These are phyloP conservation scores for Puccinellia tenuiflora DNA, from an alignment of 176 grass and related monocot species.

Conservation along the genomic window DNA sequence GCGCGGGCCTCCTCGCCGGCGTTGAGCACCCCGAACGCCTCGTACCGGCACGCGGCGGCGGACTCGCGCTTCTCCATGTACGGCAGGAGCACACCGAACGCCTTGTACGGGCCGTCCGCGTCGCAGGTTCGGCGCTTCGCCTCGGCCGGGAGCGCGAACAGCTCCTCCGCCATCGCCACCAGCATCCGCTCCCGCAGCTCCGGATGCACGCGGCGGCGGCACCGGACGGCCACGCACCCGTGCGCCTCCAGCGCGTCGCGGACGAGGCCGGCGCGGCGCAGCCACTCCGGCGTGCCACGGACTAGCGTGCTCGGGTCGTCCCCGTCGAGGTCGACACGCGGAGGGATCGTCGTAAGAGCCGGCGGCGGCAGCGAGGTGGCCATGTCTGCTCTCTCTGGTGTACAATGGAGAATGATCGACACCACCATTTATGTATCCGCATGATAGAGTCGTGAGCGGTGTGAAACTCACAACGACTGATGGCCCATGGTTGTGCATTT, in stretches of 20 bases:
- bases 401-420: neutral
- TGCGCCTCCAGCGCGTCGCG: neutral
- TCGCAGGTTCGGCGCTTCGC: neutral
- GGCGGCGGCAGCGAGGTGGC: neutral
- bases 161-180: neutral
- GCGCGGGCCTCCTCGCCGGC: neutral
- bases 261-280: neutral
- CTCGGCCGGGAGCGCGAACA: neutral
- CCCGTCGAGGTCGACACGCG: neutral
- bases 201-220: neutral
- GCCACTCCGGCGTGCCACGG: neutral
- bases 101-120: neutral
- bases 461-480: no score
- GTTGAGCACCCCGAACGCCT: neutral
- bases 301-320: neutral
- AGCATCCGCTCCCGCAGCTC: neutral
- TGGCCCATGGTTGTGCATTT: no score
- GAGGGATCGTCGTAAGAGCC: neutral
- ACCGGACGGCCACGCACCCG: neutral
- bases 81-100: neutral
- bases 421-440: neutral
- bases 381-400: neutral
- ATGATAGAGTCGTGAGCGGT: no score
- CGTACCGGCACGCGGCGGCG: neutral
- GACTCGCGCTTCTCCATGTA: neutral